Evolutionary conservation across 2,329 filamentous ascomycete species (phyloP), one percentile per base, ranked within the genome.

Genomic region (Trichophyton benhamiae): DNA sequence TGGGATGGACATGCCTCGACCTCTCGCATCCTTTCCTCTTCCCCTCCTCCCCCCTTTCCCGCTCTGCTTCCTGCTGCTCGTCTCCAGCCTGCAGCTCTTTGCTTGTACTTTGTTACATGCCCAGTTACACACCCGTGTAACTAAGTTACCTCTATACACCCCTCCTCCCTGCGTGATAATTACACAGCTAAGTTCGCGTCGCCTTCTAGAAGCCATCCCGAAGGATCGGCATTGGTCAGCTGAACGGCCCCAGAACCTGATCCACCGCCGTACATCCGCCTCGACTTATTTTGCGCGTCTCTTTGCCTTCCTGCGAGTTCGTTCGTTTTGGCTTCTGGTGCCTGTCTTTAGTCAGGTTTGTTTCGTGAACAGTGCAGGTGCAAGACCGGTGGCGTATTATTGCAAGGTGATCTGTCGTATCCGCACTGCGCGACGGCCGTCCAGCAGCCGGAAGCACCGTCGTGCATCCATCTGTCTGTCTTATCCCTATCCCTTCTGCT

Each of bases 131-230:
- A 44, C 15, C 41, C 41, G 41, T 44, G n/a, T 44, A 44, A n/a
- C 41, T n/a, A n/a, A n/a, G 41, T n/a, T 44, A 20, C 41, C 17
- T 11, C 17, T 25, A 25, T 22, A 22, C 44, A 48, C 44, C 17
- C 44, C 8, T 11, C 6, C 44, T 20, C 33, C 22, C 20, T 13
- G 46, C 46, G 20, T n/a, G 46, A 52, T 52, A 52, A 52, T 52
- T 52, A 52, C 46, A 52, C 46, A 52, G 46, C 46, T 52, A 52
- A 52, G 46, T 22, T 27, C 46, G 20, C 5, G 9, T 33, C 22
- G 22, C 52, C 52, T 55, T 55, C 52, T 55, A 55, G 52, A 55
- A 55, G 52, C 52, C 52, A 55, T 55, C 49, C 49, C 52, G 52
- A 55, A 55, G 52, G 52, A 55, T 55, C 52, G 52, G 52, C 52